These are phyloP conservation scores for Leptomonas pyrrhocoris DNA, from an alignment of 208 protist species.

Conservation along the genomic window DNA sequence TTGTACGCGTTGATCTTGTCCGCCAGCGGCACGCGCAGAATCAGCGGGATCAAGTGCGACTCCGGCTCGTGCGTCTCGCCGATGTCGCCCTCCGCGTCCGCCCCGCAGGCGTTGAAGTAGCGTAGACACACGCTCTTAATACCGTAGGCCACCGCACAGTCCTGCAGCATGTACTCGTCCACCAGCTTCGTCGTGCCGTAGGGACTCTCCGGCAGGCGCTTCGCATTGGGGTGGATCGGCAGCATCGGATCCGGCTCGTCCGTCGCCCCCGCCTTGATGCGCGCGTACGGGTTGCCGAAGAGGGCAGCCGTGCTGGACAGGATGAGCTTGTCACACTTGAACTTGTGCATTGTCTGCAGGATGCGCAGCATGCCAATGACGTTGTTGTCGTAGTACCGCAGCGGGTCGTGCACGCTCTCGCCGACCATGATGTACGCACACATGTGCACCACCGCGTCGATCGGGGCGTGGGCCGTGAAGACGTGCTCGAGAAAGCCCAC, in stretches of 20 bases:
- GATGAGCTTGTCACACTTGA: constrained; percentile 94
- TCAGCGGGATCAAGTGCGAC: constrained; percentile 98
- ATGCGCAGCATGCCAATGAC: constrained; percentile 92
- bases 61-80: constrained; percentile 96
- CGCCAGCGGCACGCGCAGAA: constrained; percentile 93
- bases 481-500: constrained; percentile 78
- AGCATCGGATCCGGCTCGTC: constrained; percentile 41
- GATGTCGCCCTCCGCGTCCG: constrained; percentile 94
- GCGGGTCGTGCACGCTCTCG: constrained; percentile 91
- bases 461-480: constrained; percentile 87
- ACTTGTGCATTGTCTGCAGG: constrained; percentile 92
- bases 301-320: constrained; percentile 97
- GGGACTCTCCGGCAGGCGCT: constrained; percentile 78
- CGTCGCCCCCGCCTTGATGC: constrained; percentile 23
- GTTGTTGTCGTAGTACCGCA: constrained; percentile 98
- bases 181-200: constrained; percentile 95
- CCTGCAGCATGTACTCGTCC: constrained; percentile 94
- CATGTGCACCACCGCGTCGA: constrained; percentile 96
- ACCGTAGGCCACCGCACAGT: constrained; percentile 76
- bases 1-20: constrained; percentile 70
- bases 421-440: constrained; percentile 93
- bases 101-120: constrained; percentile 99
- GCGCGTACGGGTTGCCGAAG: constrained; percentile 78
- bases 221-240: constrained; percentile 67
- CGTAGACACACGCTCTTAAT: constrained; percentile 92